A percentile compares a stretch with the other conserved stretches of the same genome.
phyloP scores from a whole-genome alignment of 2,329 filamentous ascomycete genomes.

The Plectosphaerella sp. region DNA sequence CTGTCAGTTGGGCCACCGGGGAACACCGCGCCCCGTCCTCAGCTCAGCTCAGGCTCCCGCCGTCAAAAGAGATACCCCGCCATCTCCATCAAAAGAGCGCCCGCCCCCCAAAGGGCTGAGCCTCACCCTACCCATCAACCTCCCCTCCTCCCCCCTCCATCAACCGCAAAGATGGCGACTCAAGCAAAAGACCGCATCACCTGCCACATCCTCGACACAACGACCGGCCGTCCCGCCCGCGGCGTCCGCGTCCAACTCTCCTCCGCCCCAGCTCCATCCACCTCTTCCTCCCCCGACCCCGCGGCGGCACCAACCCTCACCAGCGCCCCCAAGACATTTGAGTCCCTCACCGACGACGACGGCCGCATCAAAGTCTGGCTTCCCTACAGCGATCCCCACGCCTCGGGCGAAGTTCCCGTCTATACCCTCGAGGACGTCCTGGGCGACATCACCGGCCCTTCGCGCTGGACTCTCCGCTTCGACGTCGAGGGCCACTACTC shows the following conservation, averaged over 20 bases:
- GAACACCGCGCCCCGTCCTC: background rate
- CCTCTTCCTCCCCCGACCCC: conserved; percentile 16
- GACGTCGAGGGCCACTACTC: conserved; percentile 71
- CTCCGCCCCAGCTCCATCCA: conserved; percentile 28
- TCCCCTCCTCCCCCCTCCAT: background rate
- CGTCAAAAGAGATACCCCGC: background rate
- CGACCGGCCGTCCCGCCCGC: conserved; percentile 64
- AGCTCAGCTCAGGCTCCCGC: background rate
- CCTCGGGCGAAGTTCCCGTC: conserved; percentile 52
- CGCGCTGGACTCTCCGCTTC: conserved; percentile 67
- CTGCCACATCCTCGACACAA: conserved; percentile 82
- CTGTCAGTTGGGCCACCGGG: background rate
- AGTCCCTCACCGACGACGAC: conserved; percentile 68
- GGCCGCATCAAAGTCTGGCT: conserved; percentile 70
- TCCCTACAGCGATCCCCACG: conserved; percentile 45
- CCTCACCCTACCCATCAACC: background rate
- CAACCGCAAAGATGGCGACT: conserved; percentile 2
- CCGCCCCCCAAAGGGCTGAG: background rate
- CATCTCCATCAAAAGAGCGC: background rate
- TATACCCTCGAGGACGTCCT: conserved; percentile 56
- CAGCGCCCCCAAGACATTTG: conserved; percentile 42
- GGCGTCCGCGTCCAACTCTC: conserved; percentile 64
- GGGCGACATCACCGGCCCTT: conserved; percentile 34
- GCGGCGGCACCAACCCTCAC: conserved; percentile 21
- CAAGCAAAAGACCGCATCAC: conserved; percentile 63